Evolutionary conservation across 2,329 filamentous ascomycete genomes (phyloP), one percentile per base, ranked within the genome.

Genomic region (Fusarium anthophilum): DNA sequence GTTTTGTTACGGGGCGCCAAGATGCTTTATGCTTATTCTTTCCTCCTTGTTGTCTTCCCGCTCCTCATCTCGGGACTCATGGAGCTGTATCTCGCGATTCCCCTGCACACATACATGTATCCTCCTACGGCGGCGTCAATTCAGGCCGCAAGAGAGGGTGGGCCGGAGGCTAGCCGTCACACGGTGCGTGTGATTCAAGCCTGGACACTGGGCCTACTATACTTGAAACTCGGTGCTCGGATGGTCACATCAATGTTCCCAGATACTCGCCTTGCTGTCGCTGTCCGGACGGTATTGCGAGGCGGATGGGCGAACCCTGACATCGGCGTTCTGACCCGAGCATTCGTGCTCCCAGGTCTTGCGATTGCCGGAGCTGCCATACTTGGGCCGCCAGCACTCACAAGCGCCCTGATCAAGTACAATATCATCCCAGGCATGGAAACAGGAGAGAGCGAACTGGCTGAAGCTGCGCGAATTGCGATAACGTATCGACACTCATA

Each of bases 201-300:
- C 66, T 99, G 96, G 95, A 97, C 95, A 0, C 86, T 99, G 3
- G 96, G 96, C 9, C 89, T 99, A 28, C 87, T 99, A 7, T 98
- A 98, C 81, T 88, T 97, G 37, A 95, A 97, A 73, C 90, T 98
- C 77, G 90, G 90, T 2, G 88, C 91, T 22, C 91, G 93, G 44
- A 84, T 94, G 77, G 87, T 95, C 32, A 87, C 92, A 28, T 86
- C 92, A 18, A 88, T 92, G 78, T 88, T 94, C 72, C 89, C 90
- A 14, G 88, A 91, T 15, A 92, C 92, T 15, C 91, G 93, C 8
- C 89, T 93, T 2, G 92, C 94, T 2, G 87, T 90, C 57, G 94
- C 95, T 2, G 89, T 97, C 22, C 89, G 91, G 5, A 92, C 91
- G 6, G 91, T 97, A 22, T 87, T 95, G 64, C 90, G 90, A 6